phyloP scores from a whole-genome alignment of 805 yeast species.

The Suhomyces prunicola region DNA sequence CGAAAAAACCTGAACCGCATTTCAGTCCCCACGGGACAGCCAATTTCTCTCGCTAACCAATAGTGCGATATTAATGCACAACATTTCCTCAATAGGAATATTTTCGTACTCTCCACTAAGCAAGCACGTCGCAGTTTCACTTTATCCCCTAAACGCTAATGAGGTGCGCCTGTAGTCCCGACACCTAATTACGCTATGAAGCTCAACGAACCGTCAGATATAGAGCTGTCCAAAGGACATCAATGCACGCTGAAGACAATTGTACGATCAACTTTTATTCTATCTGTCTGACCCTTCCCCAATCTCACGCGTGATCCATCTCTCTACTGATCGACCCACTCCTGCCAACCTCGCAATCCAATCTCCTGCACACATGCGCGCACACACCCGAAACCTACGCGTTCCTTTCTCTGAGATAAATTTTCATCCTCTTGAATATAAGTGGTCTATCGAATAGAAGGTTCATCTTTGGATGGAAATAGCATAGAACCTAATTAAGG shows the following conservation, averaged over 20 bases:
- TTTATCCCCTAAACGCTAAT: not conserved
- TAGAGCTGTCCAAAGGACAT: no score
- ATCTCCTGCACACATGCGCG: slow-evolving; percentile 6
- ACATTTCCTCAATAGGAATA: not conserved
- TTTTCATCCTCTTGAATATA: slow-evolving; percentile 1
- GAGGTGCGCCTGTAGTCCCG: not conserved
- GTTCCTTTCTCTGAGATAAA: not conserved
- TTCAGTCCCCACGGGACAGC: not conserved
- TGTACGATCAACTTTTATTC: not conserved
- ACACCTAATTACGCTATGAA: not conserved
- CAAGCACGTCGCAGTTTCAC: not conserved
- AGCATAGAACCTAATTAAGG: not conserved
- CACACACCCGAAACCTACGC: not conserved
- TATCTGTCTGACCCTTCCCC: not conserved
- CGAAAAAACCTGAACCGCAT: not conserved
- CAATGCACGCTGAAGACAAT: not conserved
- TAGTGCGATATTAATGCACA: not conserved
- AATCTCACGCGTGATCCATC: not conserved
- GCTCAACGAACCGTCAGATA: no score
- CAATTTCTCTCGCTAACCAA: not conserved
- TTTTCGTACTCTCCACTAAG: not conserved
- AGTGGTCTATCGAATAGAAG: slow-evolving; percentile 1
- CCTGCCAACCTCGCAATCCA: not conserved
- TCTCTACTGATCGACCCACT: not conserved
- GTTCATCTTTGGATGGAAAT: slow-evolving; percentile 1